These are phyloP conservation scores for Camelina sativa DNA, from an alignment of 345 rosid genomes.

Conservation along the genomic window DNA sequence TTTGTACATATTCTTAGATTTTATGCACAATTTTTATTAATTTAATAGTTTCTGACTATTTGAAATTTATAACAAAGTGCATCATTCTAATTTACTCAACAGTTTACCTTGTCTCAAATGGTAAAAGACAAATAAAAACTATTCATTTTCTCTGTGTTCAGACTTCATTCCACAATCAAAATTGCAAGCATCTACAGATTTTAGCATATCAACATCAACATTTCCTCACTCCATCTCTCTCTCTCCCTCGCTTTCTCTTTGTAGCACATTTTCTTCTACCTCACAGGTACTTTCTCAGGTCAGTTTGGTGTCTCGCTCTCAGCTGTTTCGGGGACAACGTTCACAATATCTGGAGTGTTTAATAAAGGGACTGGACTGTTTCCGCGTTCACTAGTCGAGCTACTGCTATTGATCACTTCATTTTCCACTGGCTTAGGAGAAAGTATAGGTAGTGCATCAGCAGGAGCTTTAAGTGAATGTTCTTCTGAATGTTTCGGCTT, in stretches of 20 bases:
- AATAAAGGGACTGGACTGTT: conserved; percentile 32
- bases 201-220: conserved; percentile 7
- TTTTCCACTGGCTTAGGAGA: conserved; percentile 29
- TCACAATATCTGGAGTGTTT: conserved; percentile 23
- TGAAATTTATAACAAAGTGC: not conserved
- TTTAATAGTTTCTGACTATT: too few species aligned
- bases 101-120: not conserved
- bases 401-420: conserved; percentile 27
- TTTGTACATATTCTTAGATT: too few species aligned
- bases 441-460: not conserved
- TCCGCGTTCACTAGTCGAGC: conserved; percentile 35
- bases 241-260: not conserved
- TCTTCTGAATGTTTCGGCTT: conserved; percentile 58
- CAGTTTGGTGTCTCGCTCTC: conserved; percentile 20
- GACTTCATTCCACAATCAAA: conserved; percentile 29
- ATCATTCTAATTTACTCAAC: not conserved
- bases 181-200: conserved; percentile 27
- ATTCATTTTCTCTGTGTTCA: not conserved
- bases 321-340: conserved; percentile 10
- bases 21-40: too few species aligned
- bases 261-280: conserved; percentile 15
- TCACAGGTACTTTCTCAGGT: not conserved
- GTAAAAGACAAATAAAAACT: not conserved
- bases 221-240: not conserved
- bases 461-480: conserved; percentile 31